Base-by-base conservation (phyloP, 1,284 basidiomycete species). In the Schizopora paradoxa region DNA sequence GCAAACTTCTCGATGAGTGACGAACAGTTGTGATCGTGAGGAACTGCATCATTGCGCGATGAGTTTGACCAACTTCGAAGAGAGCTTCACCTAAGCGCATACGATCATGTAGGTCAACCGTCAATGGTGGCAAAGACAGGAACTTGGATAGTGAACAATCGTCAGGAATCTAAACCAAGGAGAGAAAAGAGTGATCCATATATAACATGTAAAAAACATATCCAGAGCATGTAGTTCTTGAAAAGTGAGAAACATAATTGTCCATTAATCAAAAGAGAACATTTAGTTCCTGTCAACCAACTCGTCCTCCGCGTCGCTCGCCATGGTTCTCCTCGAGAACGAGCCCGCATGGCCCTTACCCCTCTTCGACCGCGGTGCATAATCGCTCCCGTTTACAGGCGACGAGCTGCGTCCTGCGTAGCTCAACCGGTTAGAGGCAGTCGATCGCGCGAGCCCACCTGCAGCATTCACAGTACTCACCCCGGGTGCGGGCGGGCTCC, bases 241-340 rank as follows among this genome's bases (percentile, higher is more conserved):
- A 19, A 35, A 19, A 6, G 33, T 35, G 18, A 16, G 11, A 35
- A 14, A 22, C 7, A 22, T 16, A 35, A 35, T 35, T 5, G 14
- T 35, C 7, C 3, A 22, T 10, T 22, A n/a, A 35, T 35, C 16
- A 22, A 35, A 16, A 18, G 18, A 13, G 8, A 13, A 41, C 14
- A 23, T 18, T 19, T 16, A 33, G 3, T 32, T 48, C 60, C 49
- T 61, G 58, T 57, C 62, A 29, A 84, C 69, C 41, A 84, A 66
- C 55, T 83, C 76, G 51, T 88, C 86, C 61, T 89, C 86, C 28
- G 85, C 83, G 58, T 88, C 86, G 58, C 82, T 86, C 34, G 80
- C 82, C 79, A 85, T 82, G 47, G 84, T 84, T 61, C 83, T 74
- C 58, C 83, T 73, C 44, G 82, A 79, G 50, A 89, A 76, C 44